Evolutionary conservation across 257 asterid genomes (phyloP), one percentile per base, ranked within the genome.

Genomic region (Leonotis leonurus): DNA sequence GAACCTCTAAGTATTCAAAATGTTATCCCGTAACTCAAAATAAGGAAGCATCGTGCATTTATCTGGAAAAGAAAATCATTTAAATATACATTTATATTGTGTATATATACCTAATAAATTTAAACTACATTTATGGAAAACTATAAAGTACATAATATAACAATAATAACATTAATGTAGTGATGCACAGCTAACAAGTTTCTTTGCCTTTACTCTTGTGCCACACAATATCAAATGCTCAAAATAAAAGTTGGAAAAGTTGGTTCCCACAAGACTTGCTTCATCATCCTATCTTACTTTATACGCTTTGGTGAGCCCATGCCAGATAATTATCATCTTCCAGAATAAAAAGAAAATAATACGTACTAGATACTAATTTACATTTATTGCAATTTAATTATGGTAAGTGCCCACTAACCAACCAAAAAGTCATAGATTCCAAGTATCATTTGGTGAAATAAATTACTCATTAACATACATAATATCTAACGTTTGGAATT

Each of bases 201-300:
- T 68, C 68, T 69, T 67, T 67, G 80, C 75, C 87, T 83, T 82
- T 81, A 83, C 89, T 88, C 83, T 76, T 56, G 40, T 60, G 67
- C 74, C 77, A 63, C 77, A 82, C 80, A 77, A 71, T 13, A 58
- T 60, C 57, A 73, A 80, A 69, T 69, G 65, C 71, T 8, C 25
- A 67, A 64, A 69, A n/a, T 37, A 46, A 57, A 60, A 27, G 50
- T 51, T 27, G 27, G 60, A 66, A 85, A 81, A 81, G 91, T 79
- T 68, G 79, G 68, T 73, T 70, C 80, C 81, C 89, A 84, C 86
- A 83, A 78, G 82, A 75, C 74, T 68, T 80, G 92, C 81, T 81
- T 81, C 86, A 79, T 81, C 75, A 81, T 81, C 85, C 81, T 73
- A 85, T 83, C 94, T 81, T 87, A 68, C 43, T 66, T 29, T 33